Evolutionary conservation across 768 basidiomycete species (phyloP).

Genomic region (Artomyces pyxidatus): DNA sequence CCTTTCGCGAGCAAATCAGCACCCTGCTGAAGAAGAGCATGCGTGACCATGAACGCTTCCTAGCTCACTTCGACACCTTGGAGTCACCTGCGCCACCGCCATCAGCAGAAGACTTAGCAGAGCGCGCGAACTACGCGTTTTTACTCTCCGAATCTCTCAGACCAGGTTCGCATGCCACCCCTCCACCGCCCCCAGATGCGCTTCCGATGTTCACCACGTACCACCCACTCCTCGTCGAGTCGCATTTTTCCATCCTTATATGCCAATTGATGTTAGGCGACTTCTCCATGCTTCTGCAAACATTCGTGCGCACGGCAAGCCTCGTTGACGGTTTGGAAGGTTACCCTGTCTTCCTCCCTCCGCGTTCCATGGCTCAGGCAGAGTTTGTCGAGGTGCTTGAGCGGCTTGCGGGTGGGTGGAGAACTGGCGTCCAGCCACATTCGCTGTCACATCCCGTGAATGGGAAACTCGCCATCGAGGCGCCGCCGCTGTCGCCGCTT

Average conservation of each 20-base stretch:
- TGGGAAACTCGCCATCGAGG: slow-evolving; percentile 36
- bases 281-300: slow-evolving; percentile 49
- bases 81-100: slow-evolving; percentile 29
- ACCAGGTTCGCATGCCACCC: slow-evolving; percentile 42
- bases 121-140: slow-evolving; percentile 59
- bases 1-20: slow-evolving; percentile 53
- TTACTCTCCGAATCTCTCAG: slow-evolving; percentile 59
- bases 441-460: slow-evolving; percentile 32
- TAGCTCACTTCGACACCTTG: slow-evolving; percentile 73
- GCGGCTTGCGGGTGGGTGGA: slow-evolving; percentile 73
- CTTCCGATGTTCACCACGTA: slow-evolving; percentile 79
- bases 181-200: slow-evolving; percentile 31
- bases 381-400: slow-evolving; percentile 84
- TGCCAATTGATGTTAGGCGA: slow-evolving; percentile 74
- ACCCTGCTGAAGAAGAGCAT: slow-evolving; percentile 63
- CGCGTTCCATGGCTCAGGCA: slow-evolving; percentile 83
- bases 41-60: slow-evolving; percentile 80
- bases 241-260: slow-evolving; percentile 74
- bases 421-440: slow-evolving; percentile 52
- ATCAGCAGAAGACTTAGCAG: slow-evolving; percentile 33
- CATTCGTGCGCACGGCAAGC: slow-evolving; percentile 57
- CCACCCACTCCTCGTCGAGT: slow-evolving; percentile 83
- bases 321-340: slow-evolving; percentile 80
- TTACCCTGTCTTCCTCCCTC: slow-evolving; percentile 81
- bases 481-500: slow-evolving; percentile 22